Evolutionary conservation across 108 stramenopile species (phyloP).

Genomic region (Craspedostauros australis): DNA sequence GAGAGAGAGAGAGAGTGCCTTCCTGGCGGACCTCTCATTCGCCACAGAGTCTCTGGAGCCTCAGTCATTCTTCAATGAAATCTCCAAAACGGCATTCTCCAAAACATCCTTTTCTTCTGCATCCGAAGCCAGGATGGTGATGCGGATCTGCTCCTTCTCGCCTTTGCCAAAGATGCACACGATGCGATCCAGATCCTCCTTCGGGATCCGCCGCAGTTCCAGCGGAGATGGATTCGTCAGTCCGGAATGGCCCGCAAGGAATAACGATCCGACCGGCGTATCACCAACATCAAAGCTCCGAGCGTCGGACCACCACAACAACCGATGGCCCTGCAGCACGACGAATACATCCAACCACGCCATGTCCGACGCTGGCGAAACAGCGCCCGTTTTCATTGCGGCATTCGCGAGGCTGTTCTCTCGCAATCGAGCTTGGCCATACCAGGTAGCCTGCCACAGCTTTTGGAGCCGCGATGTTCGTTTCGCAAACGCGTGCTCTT

Average conservation of each 20-base stretch:
- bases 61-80: slow-evolving; percentile 15
- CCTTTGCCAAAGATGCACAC: slow-evolving; percentile 67
- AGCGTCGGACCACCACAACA: slow-evolving; percentile 76
- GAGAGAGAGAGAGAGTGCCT: too few relatives aligned
- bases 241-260: slow-evolving; percentile 79
- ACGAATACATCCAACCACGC: slow-evolving; percentile 54
- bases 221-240: slow-evolving; percentile 70
- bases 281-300: slow-evolving; percentile 77
- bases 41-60: background rate
- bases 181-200: slow-evolving; percentile 32
- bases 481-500: slow-evolving; percentile 44
- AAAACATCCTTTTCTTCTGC: slow-evolving; percentile 33
- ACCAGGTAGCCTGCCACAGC: slow-evolving; percentile 76
- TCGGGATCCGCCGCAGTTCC: slow-evolving; percentile 50
- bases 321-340: slow-evolving; percentile 74
- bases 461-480: slow-evolving; percentile 48
- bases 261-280: slow-evolving; percentile 49
- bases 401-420: slow-evolving; percentile 4
- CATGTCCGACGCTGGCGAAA: slow-evolving; percentile 4
- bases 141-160: slow-evolving; percentile 37
- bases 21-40: background rate
- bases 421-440: slow-evolving; percentile 20
- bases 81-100: slow-evolving; percentile 38
- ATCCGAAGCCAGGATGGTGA: slow-evolving; percentile 40
- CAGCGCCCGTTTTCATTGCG: too few relatives aligned